Evolutionary conservation across 2,329 filamentous ascomycete genomes (phyloP), one percentile per base, ranked within the genome.

Genomic region (Lachnellula subtilissima): DNA sequence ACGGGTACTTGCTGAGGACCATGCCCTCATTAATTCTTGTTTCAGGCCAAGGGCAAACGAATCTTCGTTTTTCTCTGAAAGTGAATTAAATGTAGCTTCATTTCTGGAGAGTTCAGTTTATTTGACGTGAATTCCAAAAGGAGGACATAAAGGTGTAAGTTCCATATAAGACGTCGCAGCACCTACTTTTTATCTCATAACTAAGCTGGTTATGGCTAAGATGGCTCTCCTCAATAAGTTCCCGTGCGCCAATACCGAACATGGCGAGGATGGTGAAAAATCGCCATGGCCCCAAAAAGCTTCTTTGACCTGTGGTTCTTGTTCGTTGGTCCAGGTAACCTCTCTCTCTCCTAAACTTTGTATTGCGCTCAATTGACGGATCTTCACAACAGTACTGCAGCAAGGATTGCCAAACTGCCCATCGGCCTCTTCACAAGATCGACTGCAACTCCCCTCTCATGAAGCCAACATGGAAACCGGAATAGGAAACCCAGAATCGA

Each of bases 391-490:
- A 52, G 57, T 61, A 61, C 22, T 61, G 54, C 42, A 53, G 57
- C 19, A n/a, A 15, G 19, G 15, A 53, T 9, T 61, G 59, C 19
- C 50, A 57, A 25, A 28, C 22, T 5, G 45, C 37, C 1, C 59
- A 61, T 22, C 55, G 50, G 57, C 19, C 5, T 7, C 9, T 48
- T n/a, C 57, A 61, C 39, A 59, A 59, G 45, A 14, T 49, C n/a
- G 56, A 59, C 35, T 61, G 59, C 46, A 57, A 52, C 35, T 57
- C 54, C 14, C 35, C 39, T 32, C 15, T 59, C 12, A 53, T 45
- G 23, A 59, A 61, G 22, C 8, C 35, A 17, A 50, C 32, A 14
- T 61, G 59, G 59, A 55, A 50, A 22, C 59, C 59, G 23, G 39
- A 39, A 12, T 61, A 51, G 56, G 23, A 53, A 11, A 15, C 47